phyloP scores from a whole-genome alignment of 768 basidiomycete genomes.

The Phylloporus scabripes region DNA sequence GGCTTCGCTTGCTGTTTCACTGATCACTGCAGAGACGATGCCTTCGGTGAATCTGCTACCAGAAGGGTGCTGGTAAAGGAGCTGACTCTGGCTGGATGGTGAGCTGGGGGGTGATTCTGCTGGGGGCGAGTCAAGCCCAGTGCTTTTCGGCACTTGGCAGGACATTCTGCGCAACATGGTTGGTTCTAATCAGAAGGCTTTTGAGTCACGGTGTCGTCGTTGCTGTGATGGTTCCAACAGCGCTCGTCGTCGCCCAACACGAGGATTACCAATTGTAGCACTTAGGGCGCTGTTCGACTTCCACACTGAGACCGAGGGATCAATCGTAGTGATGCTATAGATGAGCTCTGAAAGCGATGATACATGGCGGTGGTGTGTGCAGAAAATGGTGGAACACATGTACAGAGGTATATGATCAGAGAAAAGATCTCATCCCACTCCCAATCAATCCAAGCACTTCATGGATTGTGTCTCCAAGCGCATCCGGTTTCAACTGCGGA shows the following conservation, averaged over 20 bases:
- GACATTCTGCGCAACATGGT: conserved; percentile 18
- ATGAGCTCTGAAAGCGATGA: background rate
- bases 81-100: conserved; percentile 1
- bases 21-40: conserved; percentile 20
- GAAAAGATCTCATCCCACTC: conserved; percentile 6
- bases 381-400: background rate
- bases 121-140: conserved; percentile 8
- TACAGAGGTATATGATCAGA: conserved; percentile 4
- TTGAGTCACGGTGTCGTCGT: background rate
- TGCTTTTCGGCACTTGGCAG: background rate
- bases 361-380: background rate
- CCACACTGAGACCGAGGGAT: too few species aligned
- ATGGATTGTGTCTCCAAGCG: conserved; percentile 21
- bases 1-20: conserved; percentile 22
- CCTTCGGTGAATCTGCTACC: conserved; percentile 29
- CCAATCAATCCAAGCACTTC: conserved; percentile 20
- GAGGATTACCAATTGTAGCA: background rate
- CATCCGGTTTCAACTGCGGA: conserved; percentile 28
- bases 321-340: background rate
- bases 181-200: background rate
- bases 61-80: conserved; percentile 14
- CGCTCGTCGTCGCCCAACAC: background rate
- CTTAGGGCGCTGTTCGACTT: too few species aligned
- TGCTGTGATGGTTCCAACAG: background rate
- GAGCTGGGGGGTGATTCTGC: conserved; percentile 13